Conservation (phyloP, 257 asterid species). For the Nicotiana noctiflora region DNA sequence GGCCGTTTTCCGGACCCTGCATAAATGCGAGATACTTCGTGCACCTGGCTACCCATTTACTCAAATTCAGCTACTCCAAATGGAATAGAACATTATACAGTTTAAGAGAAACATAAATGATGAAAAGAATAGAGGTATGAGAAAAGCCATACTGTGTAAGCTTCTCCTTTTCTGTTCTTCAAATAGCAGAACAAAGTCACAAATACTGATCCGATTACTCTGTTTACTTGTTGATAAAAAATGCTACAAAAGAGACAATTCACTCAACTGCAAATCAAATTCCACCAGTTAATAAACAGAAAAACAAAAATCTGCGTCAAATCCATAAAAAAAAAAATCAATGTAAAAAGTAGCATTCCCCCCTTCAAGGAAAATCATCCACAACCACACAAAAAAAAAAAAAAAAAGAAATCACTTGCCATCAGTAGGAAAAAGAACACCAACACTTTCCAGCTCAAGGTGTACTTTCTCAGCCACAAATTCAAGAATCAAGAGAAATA, state of each 20-base stretch:
- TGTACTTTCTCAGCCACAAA: neutral
- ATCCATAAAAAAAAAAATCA: neutral
- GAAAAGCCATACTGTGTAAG: neutral
- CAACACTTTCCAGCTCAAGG: constrained; percentile 10
- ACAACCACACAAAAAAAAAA: no score
- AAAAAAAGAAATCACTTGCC: no score
- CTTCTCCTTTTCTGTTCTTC: neutral
- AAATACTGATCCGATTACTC: neutral
- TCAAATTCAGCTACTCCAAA: no score
- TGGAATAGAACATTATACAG: neutral
- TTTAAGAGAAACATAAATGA: neutral
- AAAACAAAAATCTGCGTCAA: neutral
- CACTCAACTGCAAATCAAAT: constrained; percentile 17
- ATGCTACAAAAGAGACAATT: constrained; percentile 3
- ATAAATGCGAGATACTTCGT: no score
- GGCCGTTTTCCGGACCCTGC: no score
- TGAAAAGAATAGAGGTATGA: neutral
- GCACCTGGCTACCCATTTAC: no score
- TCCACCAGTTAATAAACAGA: neutral
- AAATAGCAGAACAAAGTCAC: neutral
- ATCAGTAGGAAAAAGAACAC: neutral
- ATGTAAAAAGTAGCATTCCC: neutral
- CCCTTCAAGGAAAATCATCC: neutral
- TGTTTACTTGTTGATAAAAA: neutral
- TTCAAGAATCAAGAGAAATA: constrained; percentile 9